Percentiles rank a stretch among this genome's conserved stretches.
Evolutionary conservation across 2,329 filamentous ascomycete genomes (phyloP).

Genomic region (Aspergillus sp.): DNA sequence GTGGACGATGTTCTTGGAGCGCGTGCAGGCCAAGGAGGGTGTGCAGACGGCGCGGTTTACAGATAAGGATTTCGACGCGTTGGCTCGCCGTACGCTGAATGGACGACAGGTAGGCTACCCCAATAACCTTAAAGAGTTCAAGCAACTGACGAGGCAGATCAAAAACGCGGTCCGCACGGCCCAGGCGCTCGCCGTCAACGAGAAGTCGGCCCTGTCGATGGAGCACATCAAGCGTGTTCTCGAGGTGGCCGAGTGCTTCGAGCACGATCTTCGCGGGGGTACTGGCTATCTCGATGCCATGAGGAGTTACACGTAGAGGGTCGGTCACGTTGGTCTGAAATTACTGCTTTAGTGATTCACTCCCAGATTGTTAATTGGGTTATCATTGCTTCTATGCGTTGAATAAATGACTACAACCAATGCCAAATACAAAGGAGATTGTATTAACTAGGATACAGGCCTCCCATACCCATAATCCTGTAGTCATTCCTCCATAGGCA

Average conservation of each 20-base stretch:
- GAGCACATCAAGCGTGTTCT: conserved; percentile 70
- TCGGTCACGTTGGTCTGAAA: conserved; percentile 1
- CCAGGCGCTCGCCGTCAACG: conserved; percentile 71
- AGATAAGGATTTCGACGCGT: conserved; percentile 54
- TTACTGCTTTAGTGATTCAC: not conserved
- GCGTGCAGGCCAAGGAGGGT: conserved; percentile 57
- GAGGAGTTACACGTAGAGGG: conserved; percentile 55
- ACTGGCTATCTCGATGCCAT: conserved; percentile 73
- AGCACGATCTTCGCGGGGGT: conserved; percentile 72
- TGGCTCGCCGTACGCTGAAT: conserved; percentile 61
- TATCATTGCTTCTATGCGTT: too few relatives aligned
- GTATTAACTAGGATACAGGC: conserved; percentile 4
- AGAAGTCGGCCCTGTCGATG: conserved; percentile 63
- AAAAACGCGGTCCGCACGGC: conserved; percentile 81
- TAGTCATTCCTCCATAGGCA: conserved; percentile 16
- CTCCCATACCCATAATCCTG: conserved; percentile 5
- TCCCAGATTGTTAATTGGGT: not conserved
- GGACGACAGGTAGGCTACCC: conserved; percentile 49
- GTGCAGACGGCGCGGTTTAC: conserved; percentile 40
- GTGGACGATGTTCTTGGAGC: conserved; percentile 74
- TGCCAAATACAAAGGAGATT: not conserved
- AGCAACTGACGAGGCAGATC: conserved; percentile 50
- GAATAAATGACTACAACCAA: too few relatives aligned
- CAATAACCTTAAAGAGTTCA: not conserved
- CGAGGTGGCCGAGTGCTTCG: conserved; percentile 75